A percentile compares a stretch with the other conserved stretches of the same genome.
These are phyloP conservation scores for Domatiomyces globalis DNA, from an alignment of 2,329 filamentous ascomycete species.

Conservation along the genomic window DNA sequence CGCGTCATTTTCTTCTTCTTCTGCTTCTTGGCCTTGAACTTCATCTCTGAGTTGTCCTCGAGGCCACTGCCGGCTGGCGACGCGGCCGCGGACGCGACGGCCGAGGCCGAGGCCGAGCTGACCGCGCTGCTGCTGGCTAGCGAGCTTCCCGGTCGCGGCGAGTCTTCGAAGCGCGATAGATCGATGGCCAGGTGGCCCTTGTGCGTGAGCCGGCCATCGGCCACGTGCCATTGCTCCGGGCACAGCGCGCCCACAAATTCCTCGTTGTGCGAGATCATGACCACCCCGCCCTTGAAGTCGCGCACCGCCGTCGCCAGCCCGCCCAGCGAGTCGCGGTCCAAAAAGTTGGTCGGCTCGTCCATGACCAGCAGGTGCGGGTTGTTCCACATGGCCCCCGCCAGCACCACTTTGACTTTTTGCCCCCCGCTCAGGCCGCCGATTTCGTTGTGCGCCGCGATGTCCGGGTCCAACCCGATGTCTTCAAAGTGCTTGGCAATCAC, in stretches of 20 bases:
- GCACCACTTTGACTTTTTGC: conserved; percentile 97
- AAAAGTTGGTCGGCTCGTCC: conserved; percentile 97
- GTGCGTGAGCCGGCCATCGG: conserved; percentile 71
- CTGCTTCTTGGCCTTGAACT: conserved; percentile 69
- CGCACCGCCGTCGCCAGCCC: conserved; percentile 95
- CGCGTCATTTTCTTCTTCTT: conserved; percentile 94
- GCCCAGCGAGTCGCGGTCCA: conserved; percentile 93
- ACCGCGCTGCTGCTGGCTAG: conserved; percentile 36
- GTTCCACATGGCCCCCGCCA: conserved; percentile 96
- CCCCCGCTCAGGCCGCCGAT: conserved; percentile 92
- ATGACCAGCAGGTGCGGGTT: conserved; percentile 95
- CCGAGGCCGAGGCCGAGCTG: conserved; percentile 50
- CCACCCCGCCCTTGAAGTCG: conserved; percentile 94
- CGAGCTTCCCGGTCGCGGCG: conserved; percentile 36
- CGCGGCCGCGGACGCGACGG: conserved; percentile 41
- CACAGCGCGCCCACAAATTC: conserved; percentile 95
- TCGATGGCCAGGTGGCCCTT: conserved; percentile 62
- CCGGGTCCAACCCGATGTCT: conserved; percentile 85
- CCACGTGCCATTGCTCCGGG: conserved; percentile 91
- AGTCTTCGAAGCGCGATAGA: conserved; percentile 78
- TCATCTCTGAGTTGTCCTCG: conserved; percentile 66
- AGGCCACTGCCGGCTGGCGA: conserved; percentile 66
- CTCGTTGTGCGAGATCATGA: conserved; percentile 99
- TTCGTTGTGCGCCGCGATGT: conserved; percentile 98
- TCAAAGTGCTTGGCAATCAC: conserved; percentile 97